Evolutionary conservation across 805 yeast genomes (phyloP), one percentile per base, ranked within the genome.

Genomic region (Saturnispora quitensis): DNA sequence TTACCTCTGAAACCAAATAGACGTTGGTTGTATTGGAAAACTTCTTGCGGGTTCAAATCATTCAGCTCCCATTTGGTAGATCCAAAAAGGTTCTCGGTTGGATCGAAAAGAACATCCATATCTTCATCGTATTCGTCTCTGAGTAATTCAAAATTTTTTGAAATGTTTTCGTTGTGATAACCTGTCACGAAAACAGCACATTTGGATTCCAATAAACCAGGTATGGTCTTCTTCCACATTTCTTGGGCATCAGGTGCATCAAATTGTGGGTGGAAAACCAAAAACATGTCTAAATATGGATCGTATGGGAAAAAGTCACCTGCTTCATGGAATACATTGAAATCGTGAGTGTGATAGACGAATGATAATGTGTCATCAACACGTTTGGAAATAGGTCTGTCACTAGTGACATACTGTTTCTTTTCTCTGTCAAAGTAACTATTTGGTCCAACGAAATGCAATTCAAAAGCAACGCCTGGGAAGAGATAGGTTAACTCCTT

Each of bases 221-320:
- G 89, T 58, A 93, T 71, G 0, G 96, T 75, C 66, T 87, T 84
- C 56, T 78, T 78, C 97, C 98, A 91, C 62, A 81, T 78, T 53
- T 84, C 83, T 65, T 78, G 75, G 22, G 83, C 74, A 62, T 88
- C 96, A 13, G 87, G 86, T 7, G 93, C 85, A 18, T 88, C 83
- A 63, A 89, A 79, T 40, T 97, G 97, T 3, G 99, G 98, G 67
- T 91, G 98, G 85, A 91, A 93, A 50, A 87, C 75, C 77, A 89
- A 89, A 69, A 93, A 93, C 27, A 81, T 80, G 66, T 93, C 99
- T 65, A 88, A 77, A 68, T 91, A 93, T 44, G 99, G 99, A 67
- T 93, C 99, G 67, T 90, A 93, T 5, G 99, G 99, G 82, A 89
- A 88, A 67, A 93, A 87, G 69, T 91, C 97, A 61, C 90, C 93